Evolutionary conservation across 2,329 filamentous ascomycete species (phyloP), one percentile per base, ranked within the genome.

Genomic region (Fusarium kyushuense): DNA sequence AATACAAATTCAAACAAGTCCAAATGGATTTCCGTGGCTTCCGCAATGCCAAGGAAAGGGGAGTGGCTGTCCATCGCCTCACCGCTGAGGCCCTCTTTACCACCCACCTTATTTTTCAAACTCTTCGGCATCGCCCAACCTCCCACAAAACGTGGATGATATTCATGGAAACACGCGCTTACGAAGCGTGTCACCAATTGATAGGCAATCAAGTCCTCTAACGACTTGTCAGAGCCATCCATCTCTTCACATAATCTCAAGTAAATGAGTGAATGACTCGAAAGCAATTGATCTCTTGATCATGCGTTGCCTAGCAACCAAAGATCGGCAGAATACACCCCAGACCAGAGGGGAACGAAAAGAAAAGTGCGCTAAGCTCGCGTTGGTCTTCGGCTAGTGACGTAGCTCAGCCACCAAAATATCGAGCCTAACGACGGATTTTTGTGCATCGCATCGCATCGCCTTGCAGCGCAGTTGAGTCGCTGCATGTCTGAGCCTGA

Each of bases 341-440:
- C 36, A 43, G n/a, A 51, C 33, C 19, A 45, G 48, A 59, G 25
- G 52, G 45, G 54, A 47, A 42, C 32, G 46, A 36, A 25, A 46
- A 35, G 48, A 29, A 51, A 49, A n/a, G 41, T 57, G 46, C 60
- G 65, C 70, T 65, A 70, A 67, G 35, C 62, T 54, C 35, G 46
- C 60, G 52, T 57, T 70, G 51, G 58, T 54, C 52, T 53, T 58
- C 63, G 68, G 71, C 72, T 66, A 72, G 73, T 75, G 73, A 75
- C 73, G 73, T 75, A 75, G 70, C 63, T 51, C 38, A 38, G 36
- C 65, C 54, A 64, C 64, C 52, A 46, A 27, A 25, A 46, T 12
- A 17, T 33, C 27, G 40, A 54, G 33, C 38, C 45, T 53, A 47
- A 38, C 42, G n/a, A 30, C 12, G 41, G 33, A 47, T 43, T 63